Conservation (phyloP, 208 protist species). For the Leptomonas seymouri region DNA sequence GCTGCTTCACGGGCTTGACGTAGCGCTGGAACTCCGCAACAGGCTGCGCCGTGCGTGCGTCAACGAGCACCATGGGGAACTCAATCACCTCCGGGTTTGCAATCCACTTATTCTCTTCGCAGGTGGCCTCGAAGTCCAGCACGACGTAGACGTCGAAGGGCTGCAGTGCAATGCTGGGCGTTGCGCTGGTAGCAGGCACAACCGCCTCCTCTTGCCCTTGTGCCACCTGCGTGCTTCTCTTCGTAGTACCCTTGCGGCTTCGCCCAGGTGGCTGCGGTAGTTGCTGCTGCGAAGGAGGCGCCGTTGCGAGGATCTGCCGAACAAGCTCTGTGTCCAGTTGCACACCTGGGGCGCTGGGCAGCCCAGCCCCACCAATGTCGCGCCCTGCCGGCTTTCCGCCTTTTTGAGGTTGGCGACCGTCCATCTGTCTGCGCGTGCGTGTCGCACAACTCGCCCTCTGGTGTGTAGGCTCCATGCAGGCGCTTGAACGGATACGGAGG, state of each 20-base stretch:
- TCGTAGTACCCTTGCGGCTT: neutral
- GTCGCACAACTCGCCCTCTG: neutral
- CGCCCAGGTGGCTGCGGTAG: neutral
- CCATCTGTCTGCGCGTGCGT: neutral
- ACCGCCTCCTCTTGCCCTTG: too few species aligned
- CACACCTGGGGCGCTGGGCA: conserved; percentile 19
- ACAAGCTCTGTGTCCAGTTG: conserved; percentile 27
- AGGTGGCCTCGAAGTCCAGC: conserved; percentile 96
- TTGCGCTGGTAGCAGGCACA: neutral
- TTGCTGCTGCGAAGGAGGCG: neutral
- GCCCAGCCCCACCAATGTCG: conserved; percentile 5
- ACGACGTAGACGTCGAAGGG: conserved; percentile 77
- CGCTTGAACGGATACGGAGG: too few species aligned
- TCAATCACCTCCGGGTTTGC: conserved; percentile 84
- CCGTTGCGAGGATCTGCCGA: conserved; percentile 1
- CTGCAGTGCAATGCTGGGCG: conserved; percentile 11
- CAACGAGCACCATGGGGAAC: conserved; percentile 86
- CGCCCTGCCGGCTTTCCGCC: neutral
- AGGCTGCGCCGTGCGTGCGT: conserved; percentile 43
- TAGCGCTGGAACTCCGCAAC: conserved; percentile 89
- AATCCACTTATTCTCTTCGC: conserved; percentile 51
- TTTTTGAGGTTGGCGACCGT: conserved; percentile 7
- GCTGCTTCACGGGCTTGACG: conserved; percentile 70
- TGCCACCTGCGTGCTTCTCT: too few species aligned
- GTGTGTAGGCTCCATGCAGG: too few species aligned